Base-by-base conservation (phyloP, 2,329 filamentous ascomycete genomes). In the Alternaria atra region DNA sequence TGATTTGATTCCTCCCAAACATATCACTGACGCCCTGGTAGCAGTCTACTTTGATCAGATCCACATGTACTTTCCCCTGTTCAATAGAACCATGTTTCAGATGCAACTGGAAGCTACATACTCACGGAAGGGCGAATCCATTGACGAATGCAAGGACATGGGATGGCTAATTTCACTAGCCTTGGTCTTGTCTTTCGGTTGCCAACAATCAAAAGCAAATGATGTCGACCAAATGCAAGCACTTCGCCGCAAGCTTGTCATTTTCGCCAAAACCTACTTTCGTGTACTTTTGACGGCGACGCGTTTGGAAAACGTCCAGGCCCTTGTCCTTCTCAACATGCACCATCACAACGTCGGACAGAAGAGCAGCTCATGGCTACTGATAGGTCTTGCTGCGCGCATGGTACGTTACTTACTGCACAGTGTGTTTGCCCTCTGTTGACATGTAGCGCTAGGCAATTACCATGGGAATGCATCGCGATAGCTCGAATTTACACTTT, bases 391-490 rank as follows among this genome's bases (percentile, higher is more conserved):
- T 34, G 80, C 77, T 8, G 79, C 79, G 12, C 76, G 80, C 13
- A 79, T 82, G 74, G 72, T 71, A 44, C 27, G 65, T 68, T 27
- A 2, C 23, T 8, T 10, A 9, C 10, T 39, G 10, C 7, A 10
- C 3, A 44, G 7, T 4, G 12, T 17, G 34, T 13, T 5, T 27
- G 29, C 13, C 17, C 12, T 42, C 15, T 42, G 34, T 40, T 48
- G 25, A 53, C 39, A 51, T n/a, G 46, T n/a, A 4, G 10, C 15
- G 39, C 10, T 37, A 74, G 71, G 79, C 80, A 3, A 79, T 81
- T 55, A 80, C 79, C 13, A 73, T 82, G 53, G 80, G 80, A 4
- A 80, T 83, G 78, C 81, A 83, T 61, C 75, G 80, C 32, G 80
- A 81, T 62, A 77, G 73, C 29, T 73, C 77, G 0, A 78, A 77